Conservation (phyloP, 495 filamentous ascomycete species). For the Viridothelium virens region DNA sequence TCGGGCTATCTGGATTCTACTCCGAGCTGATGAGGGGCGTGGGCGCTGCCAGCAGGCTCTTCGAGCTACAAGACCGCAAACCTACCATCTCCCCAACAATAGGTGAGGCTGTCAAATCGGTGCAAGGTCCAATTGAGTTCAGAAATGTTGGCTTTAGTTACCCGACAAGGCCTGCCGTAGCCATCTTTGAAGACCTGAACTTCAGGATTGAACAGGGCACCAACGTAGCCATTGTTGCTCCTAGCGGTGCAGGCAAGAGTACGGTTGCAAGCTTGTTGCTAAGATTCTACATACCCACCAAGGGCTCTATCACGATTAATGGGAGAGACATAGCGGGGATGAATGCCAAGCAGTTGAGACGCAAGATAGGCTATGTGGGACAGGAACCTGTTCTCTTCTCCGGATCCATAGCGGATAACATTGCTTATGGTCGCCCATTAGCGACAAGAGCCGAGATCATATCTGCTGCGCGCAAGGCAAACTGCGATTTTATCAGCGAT, state of each 20-base stretch:
- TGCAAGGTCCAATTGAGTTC: conserved; percentile 60
- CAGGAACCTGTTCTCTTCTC: conserved; percentile 97
- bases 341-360: conserved; percentile 90
- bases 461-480: conserved; percentile 82
- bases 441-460: conserved; percentile 77
- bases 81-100: conserved; percentile 77
- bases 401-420: conserved; percentile 92
- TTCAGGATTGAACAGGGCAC: conserved; percentile 88
- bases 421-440: conserved; percentile 78
- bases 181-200: conserved; percentile 78
- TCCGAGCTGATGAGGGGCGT: conserved; percentile 99
- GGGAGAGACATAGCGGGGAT: conserved; percentile 74
- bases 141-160: conserved; percentile 25
- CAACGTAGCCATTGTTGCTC: conserved; percentile 94
- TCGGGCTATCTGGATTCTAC: conserved; percentile 91
- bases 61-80: conserved; percentile 90
- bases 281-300: conserved; percentile 79
- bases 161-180: conserved; percentile 51
- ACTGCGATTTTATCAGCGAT: conserved; percentile 92
- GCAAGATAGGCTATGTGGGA: conserved; percentile 88
- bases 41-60: conserved; percentile 86
- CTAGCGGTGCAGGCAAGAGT: conserved; percentile 88
- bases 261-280: conserved; percentile 84
- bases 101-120: conserved; percentile 66
- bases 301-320: conserved; percentile 73